Percentiles rank a stretch among this genome's conserved stretches.
These are phyloP conservation scores for Claviceps quebecensis DNA, from an alignment of 2,329 filamentous ascomycete genomes.

Conservation along the genomic window DNA sequence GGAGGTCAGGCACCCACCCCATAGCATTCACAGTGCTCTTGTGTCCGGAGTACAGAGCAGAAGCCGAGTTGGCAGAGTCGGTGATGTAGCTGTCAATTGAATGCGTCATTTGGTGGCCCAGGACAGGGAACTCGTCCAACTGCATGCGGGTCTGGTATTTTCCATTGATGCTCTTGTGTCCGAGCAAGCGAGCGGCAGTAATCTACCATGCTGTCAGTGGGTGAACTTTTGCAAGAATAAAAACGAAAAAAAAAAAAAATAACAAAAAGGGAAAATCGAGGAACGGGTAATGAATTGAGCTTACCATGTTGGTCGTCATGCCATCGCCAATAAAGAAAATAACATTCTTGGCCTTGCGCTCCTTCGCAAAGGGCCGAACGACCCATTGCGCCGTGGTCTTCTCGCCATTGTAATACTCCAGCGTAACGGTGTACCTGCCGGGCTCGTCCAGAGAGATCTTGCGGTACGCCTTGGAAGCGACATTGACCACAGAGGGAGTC, in stretches of 20 bases:
- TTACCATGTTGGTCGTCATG: constrained; percentile 58
- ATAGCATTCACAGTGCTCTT: constrained; percentile 74
- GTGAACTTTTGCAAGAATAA: background rate
- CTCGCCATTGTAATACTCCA: constrained; percentile 60
- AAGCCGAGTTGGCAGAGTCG: constrained; percentile 74
- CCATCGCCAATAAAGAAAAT: constrained; percentile 70
- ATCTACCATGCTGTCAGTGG: constrained; percentile 25
- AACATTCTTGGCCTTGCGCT: constrained; percentile 71
- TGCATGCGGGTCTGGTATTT: constrained; percentile 64
- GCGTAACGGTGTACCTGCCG: constrained; percentile 62
- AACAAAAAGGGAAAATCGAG: background rate
- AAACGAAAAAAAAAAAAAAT: background rate
- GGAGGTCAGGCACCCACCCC: constrained; percentile 30
- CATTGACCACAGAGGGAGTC: constrained; percentile 60
- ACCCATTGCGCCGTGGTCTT: constrained; percentile 63
- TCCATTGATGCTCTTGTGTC: constrained; percentile 71
- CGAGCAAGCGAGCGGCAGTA: constrained; percentile 66
- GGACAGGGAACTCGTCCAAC: constrained; percentile 72
- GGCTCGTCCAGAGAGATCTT: constrained; percentile 64
- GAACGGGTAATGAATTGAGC: background rate
- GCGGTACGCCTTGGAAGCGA: constrained; percentile 66
- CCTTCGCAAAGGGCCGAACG: constrained; percentile 54
- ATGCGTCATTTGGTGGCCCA: constrained; percentile 82
- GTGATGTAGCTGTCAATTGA: constrained; percentile 77
- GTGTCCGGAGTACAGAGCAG: constrained; percentile 68